These are phyloP conservation scores for Monilinia polystroma DNA, from an alignment of 2,329 filamentous ascomycete species.

Conservation along the genomic window DNA sequence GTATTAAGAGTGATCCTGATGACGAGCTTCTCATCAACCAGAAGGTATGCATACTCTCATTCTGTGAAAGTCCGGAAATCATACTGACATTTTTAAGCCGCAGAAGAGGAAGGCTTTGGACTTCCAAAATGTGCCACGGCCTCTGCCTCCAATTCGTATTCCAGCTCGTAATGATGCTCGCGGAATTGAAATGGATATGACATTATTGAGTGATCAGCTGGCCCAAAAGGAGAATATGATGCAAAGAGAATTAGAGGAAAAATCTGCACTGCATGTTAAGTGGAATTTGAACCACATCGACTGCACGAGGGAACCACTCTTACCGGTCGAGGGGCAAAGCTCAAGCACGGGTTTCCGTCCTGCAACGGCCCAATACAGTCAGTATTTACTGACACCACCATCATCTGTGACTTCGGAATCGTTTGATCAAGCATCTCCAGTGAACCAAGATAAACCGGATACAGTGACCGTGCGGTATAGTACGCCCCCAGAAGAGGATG, in stretches of 20 bases:
- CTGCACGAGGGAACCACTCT: slow-evolving; percentile 80
- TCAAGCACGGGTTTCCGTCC: slow-evolving; percentile 64
- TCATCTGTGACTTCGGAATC: slow-evolving; percentile 45
- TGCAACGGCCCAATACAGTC: slow-evolving; percentile 61
- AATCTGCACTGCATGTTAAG: slow-evolving; percentile 81
- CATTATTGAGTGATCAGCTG: slow-evolving; percentile 71
- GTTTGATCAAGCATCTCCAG: slow-evolving; percentile 40
- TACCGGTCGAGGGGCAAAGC: slow-evolving; percentile 67
- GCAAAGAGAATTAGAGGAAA: slow-evolving; percentile 77
- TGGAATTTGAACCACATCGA: slow-evolving; percentile 93
- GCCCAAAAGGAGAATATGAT: slow-evolving; percentile 81
- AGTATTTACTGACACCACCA: slow-evolving; percentile 67
- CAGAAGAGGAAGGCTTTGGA: slow-evolving; percentile 70
- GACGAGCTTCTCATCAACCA: slow-evolving; percentile 95
- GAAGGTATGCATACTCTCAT: slow-evolving; percentile 62
- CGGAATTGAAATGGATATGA: slow-evolving; percentile 73
- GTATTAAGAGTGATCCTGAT: slow-evolving; percentile 72
- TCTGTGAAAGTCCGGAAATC: slow-evolving; percentile 9
- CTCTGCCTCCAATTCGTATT: slow-evolving; percentile 65
- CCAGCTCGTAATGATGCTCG: slow-evolving; percentile 70
- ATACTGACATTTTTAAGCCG: slow-evolving; percentile 47
- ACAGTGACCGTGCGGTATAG: slow-evolving; percentile 31
- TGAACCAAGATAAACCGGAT: slow-evolving; percentile 34
- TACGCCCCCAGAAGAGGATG: slow-evolving; percentile 38
- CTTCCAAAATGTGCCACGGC: slow-evolving; percentile 54